phyloP scores from a whole-genome alignment of 2,329 filamentous ascomycete genomes.

The Beauveria sp. region DNA sequence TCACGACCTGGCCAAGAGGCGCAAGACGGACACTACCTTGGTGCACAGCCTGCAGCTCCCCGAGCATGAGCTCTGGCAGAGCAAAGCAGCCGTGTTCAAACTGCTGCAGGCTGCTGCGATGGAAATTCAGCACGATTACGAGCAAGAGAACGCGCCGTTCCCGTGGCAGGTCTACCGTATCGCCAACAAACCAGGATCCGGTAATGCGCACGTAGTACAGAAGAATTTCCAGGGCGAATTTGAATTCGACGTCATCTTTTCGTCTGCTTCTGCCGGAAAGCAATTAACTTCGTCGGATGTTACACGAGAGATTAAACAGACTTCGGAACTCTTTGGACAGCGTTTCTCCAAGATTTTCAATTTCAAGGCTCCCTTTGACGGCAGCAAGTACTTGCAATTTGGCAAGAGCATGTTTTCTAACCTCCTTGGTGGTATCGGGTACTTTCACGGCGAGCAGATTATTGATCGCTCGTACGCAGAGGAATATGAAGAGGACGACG shows the following conservation, averaged over 20 bases:
- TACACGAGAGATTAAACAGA: constrained; percentile 58
- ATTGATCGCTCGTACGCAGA: constrained; percentile 87
- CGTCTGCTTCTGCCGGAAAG: constrained; percentile 60
- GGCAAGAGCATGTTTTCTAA: constrained; percentile 91
- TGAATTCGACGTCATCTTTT: constrained; percentile 88
- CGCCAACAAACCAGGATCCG: constrained; percentile 56
- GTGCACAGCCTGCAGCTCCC: constrained; percentile 64
- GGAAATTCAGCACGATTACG: constrained; percentile 40
- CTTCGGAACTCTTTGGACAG: constrained; percentile 61
- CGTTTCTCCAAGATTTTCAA: constrained; percentile 62
- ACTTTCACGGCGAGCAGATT: constrained; percentile 82
- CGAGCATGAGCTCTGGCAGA: constrained; percentile 71
- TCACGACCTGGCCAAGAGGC: constrained; percentile 59
- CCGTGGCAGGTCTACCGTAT: constrained; percentile 82
- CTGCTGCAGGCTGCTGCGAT: constrained; percentile 45
- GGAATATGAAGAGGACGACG: constrained; percentile 91
- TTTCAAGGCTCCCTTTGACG: constrained; percentile 67
- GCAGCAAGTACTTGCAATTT: constrained; percentile 67
- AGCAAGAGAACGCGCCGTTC: constrained; percentile 63
- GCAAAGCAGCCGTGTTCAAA: constrained; percentile 56
- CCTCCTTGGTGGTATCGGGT: constrained; percentile 85
- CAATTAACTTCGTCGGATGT: constrained; percentile 54
- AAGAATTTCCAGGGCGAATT: constrained; percentile 87
- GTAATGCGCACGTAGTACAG: constrained; percentile 83
- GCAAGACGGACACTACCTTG: constrained; percentile 67